phyloP scores from a whole-genome alignment of 78 protist species.

The Dictyostelium discoideum region DNA sequence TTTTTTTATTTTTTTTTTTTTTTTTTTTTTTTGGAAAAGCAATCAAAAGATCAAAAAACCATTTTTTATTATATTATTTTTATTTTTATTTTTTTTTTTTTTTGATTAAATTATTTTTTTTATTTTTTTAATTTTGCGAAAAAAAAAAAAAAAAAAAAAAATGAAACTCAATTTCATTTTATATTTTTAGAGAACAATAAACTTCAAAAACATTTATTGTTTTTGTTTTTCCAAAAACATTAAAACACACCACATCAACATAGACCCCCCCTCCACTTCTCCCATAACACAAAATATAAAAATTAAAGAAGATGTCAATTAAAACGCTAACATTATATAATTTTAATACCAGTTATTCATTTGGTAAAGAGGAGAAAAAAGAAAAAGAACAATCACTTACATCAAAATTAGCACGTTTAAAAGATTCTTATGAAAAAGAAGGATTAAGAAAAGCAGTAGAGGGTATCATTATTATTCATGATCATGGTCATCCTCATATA shows the following conservation, averaged over 20 bases:
- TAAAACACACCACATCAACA: no score
- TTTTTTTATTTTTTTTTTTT: no score
- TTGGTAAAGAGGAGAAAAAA: constrained; percentile 61
- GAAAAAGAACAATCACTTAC: constrained; percentile 61
- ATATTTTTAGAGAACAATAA: background rate
- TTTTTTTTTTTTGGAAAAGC: no score
- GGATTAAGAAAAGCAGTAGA: constrained; percentile 88
- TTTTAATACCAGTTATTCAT: constrained; percentile 77
- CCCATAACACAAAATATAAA: no score
- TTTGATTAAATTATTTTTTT: no score
- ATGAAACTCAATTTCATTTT: background rate
- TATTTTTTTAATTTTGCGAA: background rate
- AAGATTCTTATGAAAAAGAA: constrained; percentile 76
- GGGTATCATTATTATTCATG: constrained; percentile 84
- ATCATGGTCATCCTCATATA: constrained; percentile 92
- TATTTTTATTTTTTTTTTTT: no score
- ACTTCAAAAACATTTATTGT: background rate
- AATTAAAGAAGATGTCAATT: background rate
- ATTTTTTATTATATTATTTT: no score
- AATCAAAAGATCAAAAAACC: no score
- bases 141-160: no score
- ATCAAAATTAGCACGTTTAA: constrained; percentile 66
- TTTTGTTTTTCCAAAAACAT: no score
- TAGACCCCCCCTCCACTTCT: no score
- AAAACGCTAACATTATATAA: constrained; percentile 62